These are phyloP conservation scores for Xylariaceae sp. DNA, from an alignment of 2,329 filamentous ascomycete genomes.

Conservation along the genomic window DNA sequence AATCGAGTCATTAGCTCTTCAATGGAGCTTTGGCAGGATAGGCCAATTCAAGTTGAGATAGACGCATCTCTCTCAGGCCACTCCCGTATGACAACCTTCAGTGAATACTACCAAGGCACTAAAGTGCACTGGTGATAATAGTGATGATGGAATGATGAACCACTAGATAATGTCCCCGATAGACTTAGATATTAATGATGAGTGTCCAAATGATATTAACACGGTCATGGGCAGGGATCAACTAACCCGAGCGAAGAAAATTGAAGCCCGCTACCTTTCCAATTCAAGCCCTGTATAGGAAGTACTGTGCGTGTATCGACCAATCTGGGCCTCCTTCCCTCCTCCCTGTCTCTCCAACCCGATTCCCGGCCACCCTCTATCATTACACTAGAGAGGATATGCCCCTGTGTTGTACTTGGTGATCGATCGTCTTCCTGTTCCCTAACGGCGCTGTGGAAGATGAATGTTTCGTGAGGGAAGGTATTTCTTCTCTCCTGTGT, in stretches of 20 bases:
- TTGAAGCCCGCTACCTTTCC: conserved; percentile 21
- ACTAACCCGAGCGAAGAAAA: conserved; percentile 21
- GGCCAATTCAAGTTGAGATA: no score
- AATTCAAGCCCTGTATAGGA: conserved; percentile 18
- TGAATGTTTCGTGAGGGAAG: conserved; percentile 1
- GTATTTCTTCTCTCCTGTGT: conserved; percentile 3
- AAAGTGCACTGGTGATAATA: no score
- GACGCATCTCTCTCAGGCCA: no score
- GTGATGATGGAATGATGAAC: conserved; percentile 28
- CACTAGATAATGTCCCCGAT: conserved; percentile 16
- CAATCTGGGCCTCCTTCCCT: conserved; percentile 26
- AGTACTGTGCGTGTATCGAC: conserved; percentile 30
- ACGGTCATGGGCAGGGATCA: conserved; percentile 18
- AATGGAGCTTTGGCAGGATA: no score
- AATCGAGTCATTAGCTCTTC: not conserved
- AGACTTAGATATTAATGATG: not conserved
- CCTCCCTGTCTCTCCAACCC: conserved; percentile 27
- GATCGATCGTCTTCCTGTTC: conserved; percentile 2
- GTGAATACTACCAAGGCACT: no score
- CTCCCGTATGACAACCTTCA: no score
- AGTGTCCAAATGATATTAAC: conserved; percentile 4
- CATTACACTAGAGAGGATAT: not conserved
- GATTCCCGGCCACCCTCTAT: conserved; percentile 18
- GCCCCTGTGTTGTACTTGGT: conserved; percentile 14
- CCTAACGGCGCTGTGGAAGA: not conserved